phyloP scores from a whole-genome alignment of 1,139 yeast species.

The Kurtzmaniella quercitrusa region DNA sequence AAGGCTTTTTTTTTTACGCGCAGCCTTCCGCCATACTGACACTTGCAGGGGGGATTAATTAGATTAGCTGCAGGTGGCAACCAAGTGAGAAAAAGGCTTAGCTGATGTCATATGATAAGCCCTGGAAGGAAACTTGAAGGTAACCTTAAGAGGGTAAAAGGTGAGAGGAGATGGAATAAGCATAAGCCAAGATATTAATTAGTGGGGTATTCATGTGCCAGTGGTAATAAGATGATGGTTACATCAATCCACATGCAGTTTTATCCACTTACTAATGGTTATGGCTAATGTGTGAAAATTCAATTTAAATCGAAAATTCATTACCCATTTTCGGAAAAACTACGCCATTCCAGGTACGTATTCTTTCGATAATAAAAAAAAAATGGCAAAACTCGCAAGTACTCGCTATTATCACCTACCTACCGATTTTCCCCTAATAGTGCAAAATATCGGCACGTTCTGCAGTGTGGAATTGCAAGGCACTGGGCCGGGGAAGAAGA shows the following conservation, averaged over 20 bases:
- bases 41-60: background rate
- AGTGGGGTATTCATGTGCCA: too few species aligned
- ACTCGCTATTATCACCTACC: too few species aligned
- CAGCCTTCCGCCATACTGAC: background rate
- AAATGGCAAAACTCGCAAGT: too few species aligned
- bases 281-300: too few species aligned
- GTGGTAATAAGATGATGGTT: too few species aligned
- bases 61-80: conserved; percentile 1
- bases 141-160: background rate
- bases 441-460: background rate
- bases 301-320: too few species aligned
- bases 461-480: background rate
- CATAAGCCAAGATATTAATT: too few species aligned
- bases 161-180: too few species aligned
- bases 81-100: background rate
- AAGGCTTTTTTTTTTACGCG: background rate
- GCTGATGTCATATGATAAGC: background rate
- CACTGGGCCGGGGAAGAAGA: background rate
- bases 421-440: background rate
- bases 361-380: background rate
- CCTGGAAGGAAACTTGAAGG: background rate
- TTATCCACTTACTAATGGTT: too few species aligned
- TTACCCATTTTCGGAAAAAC: background rate
- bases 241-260: too few species aligned
- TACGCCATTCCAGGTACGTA: background rate